Conservation (phyloP, 805 yeast genomes). For the Diddensiella caesifluorescens region DNA sequence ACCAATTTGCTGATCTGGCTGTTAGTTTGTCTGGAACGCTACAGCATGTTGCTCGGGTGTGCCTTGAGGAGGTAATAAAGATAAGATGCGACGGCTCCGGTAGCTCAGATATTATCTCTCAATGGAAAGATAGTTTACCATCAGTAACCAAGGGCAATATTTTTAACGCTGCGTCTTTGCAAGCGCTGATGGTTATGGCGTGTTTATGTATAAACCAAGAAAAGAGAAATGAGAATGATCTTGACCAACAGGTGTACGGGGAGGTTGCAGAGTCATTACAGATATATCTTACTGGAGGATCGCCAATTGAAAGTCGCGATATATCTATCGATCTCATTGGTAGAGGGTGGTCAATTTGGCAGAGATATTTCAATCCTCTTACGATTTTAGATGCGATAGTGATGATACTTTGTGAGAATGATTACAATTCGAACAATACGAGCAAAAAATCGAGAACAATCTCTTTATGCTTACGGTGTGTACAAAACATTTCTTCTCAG, state of each 20-base stretch:
- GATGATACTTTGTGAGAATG: slow-evolving; percentile 14
- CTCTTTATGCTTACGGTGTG: slow-evolving; percentile 15
- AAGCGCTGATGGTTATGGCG: slow-evolving; percentile 10
- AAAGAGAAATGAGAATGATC: neutral
- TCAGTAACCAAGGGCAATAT: slow-evolving; percentile 7
- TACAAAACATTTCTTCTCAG: slow-evolving; percentile 19
- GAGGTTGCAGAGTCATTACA: slow-evolving; percentile 19
- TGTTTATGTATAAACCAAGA: slow-evolving; percentile 4
- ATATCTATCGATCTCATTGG: slow-evolving; percentile 22
- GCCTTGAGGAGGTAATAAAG: slow-evolving; percentile 8
- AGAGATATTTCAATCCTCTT: slow-evolving; percentile 22
- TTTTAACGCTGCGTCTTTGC: slow-evolving; percentile 1
- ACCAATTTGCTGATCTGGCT: slow-evolving; percentile 6
- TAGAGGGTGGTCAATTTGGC: slow-evolving; percentile 23
- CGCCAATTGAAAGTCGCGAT: slow-evolving; percentile 14
- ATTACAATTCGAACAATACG: slow-evolving; percentile 11
- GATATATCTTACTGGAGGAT: slow-evolving; percentile 14
- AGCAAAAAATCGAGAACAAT: neutral
- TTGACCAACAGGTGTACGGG: slow-evolving; percentile 5
- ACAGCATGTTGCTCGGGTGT: slow-evolving; percentile 5
- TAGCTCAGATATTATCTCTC: neutral
- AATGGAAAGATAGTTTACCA: slow-evolving; percentile 13
- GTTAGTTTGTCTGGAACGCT: neutral
- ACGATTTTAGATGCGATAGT: slow-evolving; percentile 17
- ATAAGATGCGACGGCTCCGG: neutral